Evolutionary conservation across 257 asterid species (phyloP), one percentile per base, ranked within the genome.

Genomic region (Penstemon davidsonii): DNA sequence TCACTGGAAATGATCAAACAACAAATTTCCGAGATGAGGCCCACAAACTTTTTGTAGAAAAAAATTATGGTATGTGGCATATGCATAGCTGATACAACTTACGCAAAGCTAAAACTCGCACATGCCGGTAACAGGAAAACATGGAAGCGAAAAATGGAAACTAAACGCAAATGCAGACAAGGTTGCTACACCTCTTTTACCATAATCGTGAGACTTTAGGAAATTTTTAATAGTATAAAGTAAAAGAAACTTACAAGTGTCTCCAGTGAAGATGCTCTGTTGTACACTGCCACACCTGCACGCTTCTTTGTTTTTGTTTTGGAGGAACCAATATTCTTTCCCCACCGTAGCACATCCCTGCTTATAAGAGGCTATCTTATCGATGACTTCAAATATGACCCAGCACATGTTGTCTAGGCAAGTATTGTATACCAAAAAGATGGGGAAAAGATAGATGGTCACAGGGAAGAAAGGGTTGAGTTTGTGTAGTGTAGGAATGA

Each of bases 301-400:
- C 97, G 96, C 79, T 83, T 93, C 78, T 84, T 93, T 3, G 97
- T 83, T 84, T 75, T 86, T 43, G 97, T 90, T 81, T 86, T 93
- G 18, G 97, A 81, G 63, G 99, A 90, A 69, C 87, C 92, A 56
- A 85, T 85, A 72, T 93, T 93, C 75, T 88, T 93, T 13, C 99
- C 99, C 95, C 96, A 90, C 19, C 99, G 96, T 72, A 93, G 87
- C 67, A 93, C 97, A 65, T 81, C 86, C 92, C 99, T 93, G 81
- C 47, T 65, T 37, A 74, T 65, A 67, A 76, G 72, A 73, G 55
- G 55, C 19, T 45, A 47, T n/a, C 18, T 45, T 8, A 67, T 72
- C 64, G 69, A 73, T 37, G 33, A 63, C 38, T 44, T 41, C 4
- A 5, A 50, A 63, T 56, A 55, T 46, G 59, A 62, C 12, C 19